Evolutionary conservation across 179 eudicot species (phyloP).

Genomic region (Corrigiola litoralis): DNA sequence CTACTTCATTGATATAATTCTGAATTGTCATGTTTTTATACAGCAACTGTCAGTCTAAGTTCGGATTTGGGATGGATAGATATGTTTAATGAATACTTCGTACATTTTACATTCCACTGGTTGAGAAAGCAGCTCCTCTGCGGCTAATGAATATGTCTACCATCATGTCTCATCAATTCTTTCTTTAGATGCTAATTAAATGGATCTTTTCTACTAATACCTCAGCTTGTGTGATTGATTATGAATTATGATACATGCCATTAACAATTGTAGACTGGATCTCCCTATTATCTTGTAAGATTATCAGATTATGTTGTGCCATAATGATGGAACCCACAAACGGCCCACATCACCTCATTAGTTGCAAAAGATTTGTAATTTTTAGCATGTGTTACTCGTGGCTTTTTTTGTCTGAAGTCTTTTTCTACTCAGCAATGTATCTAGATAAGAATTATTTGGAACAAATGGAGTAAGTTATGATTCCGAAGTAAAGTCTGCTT

Average conservation of each 20-base stretch:
- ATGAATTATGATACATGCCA: neutral
- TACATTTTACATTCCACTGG: too few relatives aligned
- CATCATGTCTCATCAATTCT: too few relatives aligned
- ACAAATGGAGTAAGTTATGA: neutral
- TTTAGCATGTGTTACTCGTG: neutral
- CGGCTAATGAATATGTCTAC: neutral
- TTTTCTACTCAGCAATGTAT: too few relatives aligned
- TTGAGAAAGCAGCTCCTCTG: too few relatives aligned
- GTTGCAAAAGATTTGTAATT: neutral
- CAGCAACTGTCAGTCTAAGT: neutral
- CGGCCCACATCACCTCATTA: neutral
- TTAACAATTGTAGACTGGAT: neutral
- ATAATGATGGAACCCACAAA: constrained; percentile 10
- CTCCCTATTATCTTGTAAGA: neutral
- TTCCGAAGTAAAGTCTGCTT: neutral
- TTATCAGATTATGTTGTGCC: constrained; percentile 11
- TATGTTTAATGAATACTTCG: too few relatives aligned
- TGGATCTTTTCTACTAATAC: too few relatives aligned
- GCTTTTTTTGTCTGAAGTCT: neutral
- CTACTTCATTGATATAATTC: neutral
- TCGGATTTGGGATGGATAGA: neutral
- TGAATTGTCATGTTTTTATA: neutral
- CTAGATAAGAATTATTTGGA: neutral
- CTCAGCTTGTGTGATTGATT: neutral
- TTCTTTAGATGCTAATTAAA: too few relatives aligned